Evolutionary conservation across 2,329 filamentous ascomycete genomes (phyloP), one percentile per base, ranked within the genome.

Genomic region (Pseudogymnoascus sp.): DNA sequence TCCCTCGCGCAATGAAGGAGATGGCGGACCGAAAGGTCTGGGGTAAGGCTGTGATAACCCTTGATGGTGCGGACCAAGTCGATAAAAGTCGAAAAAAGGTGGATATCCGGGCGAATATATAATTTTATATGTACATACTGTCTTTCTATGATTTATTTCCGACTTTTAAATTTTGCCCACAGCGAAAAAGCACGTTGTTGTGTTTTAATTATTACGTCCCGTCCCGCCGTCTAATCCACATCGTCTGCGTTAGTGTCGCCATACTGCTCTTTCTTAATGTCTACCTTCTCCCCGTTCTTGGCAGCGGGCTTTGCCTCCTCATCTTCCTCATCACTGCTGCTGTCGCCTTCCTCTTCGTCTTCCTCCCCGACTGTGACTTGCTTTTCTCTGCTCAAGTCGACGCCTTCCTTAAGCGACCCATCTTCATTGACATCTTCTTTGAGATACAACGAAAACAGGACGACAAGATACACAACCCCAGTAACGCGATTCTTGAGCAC

Each of bases 401-500:
- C 69, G 21, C 71, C 72, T 9, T 68, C 67, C 64, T 83, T 85
- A 7, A 86, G 71, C 1, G 78, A 79, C 1, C 83, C 84, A 60
- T 86, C 79, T 65, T 85, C 82, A 67, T 84, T 80, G 35, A 87
- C 77, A 65, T 88, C 81, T 56, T 90, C 86, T 63, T 84, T 86
- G 7, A 88, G 82, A 65, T 95, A 81, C 3, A 97, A 79, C 17
- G 87, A 88, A 73, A 97, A 93, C 4, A 91, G 76, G 15, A 97
- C 80, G 53, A 93, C 90, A 31, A 96, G 85, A 69, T 96, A 90
- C 15, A 90, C 82, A 35, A 90, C 83, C 59, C 84, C 84, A 0
- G 90, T 93, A 21, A 80, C 76, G 65, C 85, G 85, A 75, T 97
- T 90, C 73, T 93, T 93, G 72, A 97, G 82, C 64, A 96, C 91